Evolutionary conservation across 257 asterid genomes (phyloP), one percentile per base, ranked within the genome.

Genomic region (Avicennia marina): DNA sequence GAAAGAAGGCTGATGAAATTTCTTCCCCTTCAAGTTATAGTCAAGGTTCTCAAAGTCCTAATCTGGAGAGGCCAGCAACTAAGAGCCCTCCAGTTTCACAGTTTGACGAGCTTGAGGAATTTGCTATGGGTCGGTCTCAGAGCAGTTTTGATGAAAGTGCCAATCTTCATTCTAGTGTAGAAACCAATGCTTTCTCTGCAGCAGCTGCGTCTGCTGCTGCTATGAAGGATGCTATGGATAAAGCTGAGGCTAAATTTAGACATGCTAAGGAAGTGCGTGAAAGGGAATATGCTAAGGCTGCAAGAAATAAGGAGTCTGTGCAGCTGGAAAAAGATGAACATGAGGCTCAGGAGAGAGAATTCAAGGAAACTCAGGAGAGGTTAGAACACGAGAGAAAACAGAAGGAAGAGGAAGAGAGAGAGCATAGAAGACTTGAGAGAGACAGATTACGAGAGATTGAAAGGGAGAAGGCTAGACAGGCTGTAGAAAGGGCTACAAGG

Each of bases 191-290:
- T 16, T 76, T 77, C 77, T 82, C 98, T 63, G 81, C 79, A 29
- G 98, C 98, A 33, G 96, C 88, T 68, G 97, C 87, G 56, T 88
- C 98, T 60, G 95, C 96, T 45, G 99, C 96, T 68, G 97, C 96
- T 52, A 94, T 94, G 99, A 94, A 89, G 78, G 96, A 94, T 63
- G 99, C 99, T 58, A 89, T 94, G 96, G 97, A 86, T 74, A 94
- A 77, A 71, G 99, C 99, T 48, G 93, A 89, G 81, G 97, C 94
- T 43, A 94, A 94, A 70, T 94, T 94, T 60, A 84, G 85, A 70
- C 94, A 86, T 62, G 99, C 97, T 45, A 94, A 89, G 82, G 99
- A 89, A 75, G 94, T 86, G 17, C 95, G 96, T 11, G 99, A 86
- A 71, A 86, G 95, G 77, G 97, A 89, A 69, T 45, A 70, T 65